Evolutionary conservation across 805 yeast species (phyloP).

Genomic region (Saccharomycopsis sp.): DNA sequence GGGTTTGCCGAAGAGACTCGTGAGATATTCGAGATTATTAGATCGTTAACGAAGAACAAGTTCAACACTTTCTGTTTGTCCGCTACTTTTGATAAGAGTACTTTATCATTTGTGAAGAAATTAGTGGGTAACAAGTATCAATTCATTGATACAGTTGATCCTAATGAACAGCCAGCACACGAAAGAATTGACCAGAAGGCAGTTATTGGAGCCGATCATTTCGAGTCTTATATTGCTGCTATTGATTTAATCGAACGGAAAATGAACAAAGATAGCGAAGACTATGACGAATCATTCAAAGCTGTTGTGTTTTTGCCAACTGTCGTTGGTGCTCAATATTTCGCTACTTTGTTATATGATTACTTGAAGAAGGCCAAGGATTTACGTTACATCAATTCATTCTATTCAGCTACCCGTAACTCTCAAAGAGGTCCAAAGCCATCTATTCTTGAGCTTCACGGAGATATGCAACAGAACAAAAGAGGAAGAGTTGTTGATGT

Average conservation of each 20-base stretch:
- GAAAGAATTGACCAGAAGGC: constrained; percentile 69
- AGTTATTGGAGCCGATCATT: constrained; percentile 46
- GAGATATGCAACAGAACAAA: constrained; percentile 61
- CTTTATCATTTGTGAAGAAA: constrained; percentile 54
- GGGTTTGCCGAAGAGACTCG: constrained; percentile 69
- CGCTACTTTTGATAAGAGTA: constrained; percentile 76
- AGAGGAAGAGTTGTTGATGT: constrained; percentile 54
- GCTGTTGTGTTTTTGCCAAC: constrained; percentile 82
- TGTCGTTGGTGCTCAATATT: constrained; percentile 57
- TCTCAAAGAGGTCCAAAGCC: neutral
- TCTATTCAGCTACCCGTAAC: neutral
- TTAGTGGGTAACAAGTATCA: constrained; percentile 49
- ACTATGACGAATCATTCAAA: constrained; percentile 47
- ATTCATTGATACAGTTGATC: constrained; percentile 68
- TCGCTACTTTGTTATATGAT: constrained; percentile 37
- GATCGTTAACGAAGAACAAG: constrained; percentile 27
- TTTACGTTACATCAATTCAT: neutral
- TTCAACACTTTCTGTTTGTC: constrained; percentile 74
- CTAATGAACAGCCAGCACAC: constrained; percentile 69
- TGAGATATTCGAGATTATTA: constrained; percentile 46
- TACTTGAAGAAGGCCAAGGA: constrained; percentile 16
- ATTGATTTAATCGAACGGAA: constrained; percentile 40
- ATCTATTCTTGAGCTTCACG: constrained; percentile 45
- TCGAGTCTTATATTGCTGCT: constrained; percentile 55
- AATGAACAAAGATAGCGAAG: constrained; percentile 27